A percentile compares a stretch with the other conserved stretches of the same genome.
Conservation (phyloP, 495 filamentous ascomycete genomes). For the Penicillium goetzii region DNA sequence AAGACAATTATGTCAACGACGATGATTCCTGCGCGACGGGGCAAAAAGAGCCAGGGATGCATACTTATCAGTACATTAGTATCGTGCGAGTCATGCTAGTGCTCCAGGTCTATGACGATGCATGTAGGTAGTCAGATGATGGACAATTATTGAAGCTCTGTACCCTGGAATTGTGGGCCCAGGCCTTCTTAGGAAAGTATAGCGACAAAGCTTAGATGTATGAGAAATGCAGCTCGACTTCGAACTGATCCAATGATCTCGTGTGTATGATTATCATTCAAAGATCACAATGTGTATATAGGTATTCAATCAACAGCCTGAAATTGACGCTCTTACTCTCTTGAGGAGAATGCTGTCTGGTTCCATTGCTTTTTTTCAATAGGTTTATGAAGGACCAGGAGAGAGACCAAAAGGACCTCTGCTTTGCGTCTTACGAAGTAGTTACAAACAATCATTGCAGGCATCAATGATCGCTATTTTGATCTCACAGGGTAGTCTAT, state of each 20-base stretch:
- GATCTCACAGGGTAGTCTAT: too few relatives aligned
- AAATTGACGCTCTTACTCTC: too few relatives aligned
- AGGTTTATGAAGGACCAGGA: too few relatives aligned
- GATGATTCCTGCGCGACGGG: constrained; percentile 7
- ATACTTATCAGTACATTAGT: constrained; percentile 9
- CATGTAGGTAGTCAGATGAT: not conserved
- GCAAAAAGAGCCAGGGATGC: constrained; percentile 9
- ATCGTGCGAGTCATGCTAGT: not conserved
- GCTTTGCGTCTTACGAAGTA: too few relatives aligned
- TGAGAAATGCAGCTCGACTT: constrained; percentile 10
- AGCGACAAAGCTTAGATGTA: not conserved
- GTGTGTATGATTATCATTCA: not conserved
- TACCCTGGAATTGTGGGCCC: constrained; percentile 1
- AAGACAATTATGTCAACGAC: not conserved
- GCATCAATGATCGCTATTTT: too few relatives aligned
- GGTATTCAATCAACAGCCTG: too few relatives aligned
- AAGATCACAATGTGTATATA: not conserved
- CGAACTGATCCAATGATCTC: constrained; percentile 9
- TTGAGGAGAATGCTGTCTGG: too few relatives aligned
- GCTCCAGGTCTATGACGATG: constrained; percentile 3
- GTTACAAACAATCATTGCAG: too few relatives aligned
- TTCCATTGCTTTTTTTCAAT: too few relatives aligned
- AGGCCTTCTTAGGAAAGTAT: not conserved
- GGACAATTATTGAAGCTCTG: constrained; percentile 3
- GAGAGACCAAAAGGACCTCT: too few relatives aligned